Percentiles rank a stretch among this genome's conserved stretches.
Evolutionary conservation across 306 rosid species (phyloP).

Genomic region (Abrus pulchellus): DNA sequence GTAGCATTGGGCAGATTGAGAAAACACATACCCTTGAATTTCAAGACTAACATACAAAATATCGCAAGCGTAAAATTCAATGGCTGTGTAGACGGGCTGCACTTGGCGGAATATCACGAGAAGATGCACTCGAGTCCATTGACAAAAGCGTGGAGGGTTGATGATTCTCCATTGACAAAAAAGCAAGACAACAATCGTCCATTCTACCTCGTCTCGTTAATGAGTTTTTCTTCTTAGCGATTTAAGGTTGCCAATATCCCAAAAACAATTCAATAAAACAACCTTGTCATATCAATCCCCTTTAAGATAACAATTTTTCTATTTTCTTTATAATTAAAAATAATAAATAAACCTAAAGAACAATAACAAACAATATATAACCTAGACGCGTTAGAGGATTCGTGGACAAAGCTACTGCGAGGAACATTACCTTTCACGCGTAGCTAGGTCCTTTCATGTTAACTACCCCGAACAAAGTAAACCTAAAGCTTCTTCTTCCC

Average conservation of each 20-base stretch:
- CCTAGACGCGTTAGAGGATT: neutral
- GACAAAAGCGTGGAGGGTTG: constrained; percentile 87
- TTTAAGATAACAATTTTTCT: constrained; percentile 50
- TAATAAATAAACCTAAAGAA: constrained; percentile 8
- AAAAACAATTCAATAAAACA: constrained; percentile 68
- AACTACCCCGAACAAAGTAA: too few species aligned
- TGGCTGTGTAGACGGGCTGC: constrained; percentile 75
- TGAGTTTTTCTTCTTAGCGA: constrained; percentile 62
- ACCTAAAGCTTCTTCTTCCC: too few species aligned
- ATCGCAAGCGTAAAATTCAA: constrained; percentile 79
- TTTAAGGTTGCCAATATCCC: constrained; percentile 61
- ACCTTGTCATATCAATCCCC: constrained; percentile 85
- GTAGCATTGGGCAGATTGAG: constrained; percentile 69
- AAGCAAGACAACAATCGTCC: constrained; percentile 76
- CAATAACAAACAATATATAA: neutral
- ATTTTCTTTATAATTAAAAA: constrained; percentile 44
- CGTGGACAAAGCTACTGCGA: too few species aligned
- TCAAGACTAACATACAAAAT: constrained; percentile 84
- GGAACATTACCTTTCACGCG: too few species aligned
- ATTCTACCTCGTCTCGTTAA: constrained; percentile 68
- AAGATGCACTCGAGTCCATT: constrained; percentile 95
- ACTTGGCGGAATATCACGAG: constrained; percentile 88
- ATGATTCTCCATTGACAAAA: constrained; percentile 89
- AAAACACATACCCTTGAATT: constrained; percentile 76
- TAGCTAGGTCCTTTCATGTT: too few species aligned